Percentiles rank a stretch among this genome's conserved stretches.
Conservation (phyloP, 768 basidiomycete species). For the Tylopilus felleus region DNA sequence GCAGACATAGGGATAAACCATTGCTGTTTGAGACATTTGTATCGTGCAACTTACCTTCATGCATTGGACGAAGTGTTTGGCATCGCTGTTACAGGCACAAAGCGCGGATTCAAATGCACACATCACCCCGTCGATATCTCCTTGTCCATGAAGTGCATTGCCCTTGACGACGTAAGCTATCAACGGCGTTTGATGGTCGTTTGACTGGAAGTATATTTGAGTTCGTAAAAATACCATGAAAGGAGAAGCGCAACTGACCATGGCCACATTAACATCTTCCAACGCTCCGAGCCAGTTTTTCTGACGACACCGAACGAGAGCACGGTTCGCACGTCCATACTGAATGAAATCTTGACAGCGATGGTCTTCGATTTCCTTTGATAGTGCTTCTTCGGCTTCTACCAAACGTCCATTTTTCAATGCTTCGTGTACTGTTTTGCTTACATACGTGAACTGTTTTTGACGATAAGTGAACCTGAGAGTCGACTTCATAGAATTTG, state of each 20-base stretch:
- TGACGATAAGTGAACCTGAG: background rate
- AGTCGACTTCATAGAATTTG: no score
- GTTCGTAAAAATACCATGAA: background rate
- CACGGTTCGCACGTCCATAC: background rate
- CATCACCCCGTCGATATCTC: background rate
- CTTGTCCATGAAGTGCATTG: background rate
- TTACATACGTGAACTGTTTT: background rate
- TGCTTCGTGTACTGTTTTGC: background rate
- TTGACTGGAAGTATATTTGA: background rate
- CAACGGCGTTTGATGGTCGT: background rate
- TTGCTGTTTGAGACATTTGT: background rate
- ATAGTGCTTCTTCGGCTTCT: background rate
- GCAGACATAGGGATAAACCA: no score
- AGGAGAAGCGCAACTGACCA: background rate
- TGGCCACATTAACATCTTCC: background rate
- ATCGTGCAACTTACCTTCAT: background rate
- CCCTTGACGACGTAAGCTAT: background rate
- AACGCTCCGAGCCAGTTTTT: background rate
- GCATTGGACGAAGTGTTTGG: background rate
- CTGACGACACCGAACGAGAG: background rate
- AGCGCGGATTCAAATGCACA: background rate
- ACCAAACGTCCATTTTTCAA: background rate
- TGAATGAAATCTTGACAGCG: background rate
- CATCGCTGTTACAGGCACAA: background rate
- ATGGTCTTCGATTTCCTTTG: background rate